Evolutionary conservation across 495 filamentous ascomycete genomes (phyloP), one percentile per base, ranked within the genome.

Genomic region (Lichenothelia convexa): DNA sequence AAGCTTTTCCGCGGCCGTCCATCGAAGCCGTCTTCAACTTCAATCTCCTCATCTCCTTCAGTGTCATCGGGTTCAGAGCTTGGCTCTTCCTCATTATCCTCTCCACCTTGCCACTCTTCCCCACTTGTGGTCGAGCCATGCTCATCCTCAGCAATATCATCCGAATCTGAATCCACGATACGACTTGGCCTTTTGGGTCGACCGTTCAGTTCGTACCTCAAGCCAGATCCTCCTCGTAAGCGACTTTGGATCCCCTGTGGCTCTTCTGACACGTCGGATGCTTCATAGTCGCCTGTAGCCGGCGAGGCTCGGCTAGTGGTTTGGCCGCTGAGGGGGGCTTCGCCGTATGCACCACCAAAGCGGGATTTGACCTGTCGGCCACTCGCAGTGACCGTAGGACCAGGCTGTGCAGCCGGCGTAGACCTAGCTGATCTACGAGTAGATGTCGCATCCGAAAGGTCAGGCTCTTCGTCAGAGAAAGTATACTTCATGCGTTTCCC

Each of bases 401-500:
- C 75, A 35, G 42, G 20, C 16, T 34, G 35, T 7, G 53, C 59
- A 29, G 71, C 70, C 0, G 83, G 75, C 2, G 81, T 80, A 38
- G 68, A 70, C 15, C 85, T 68, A 8, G 71, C 72, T 0, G 85
- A 93, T 24, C 80, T 70, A 36, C 82, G 71, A 19, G 61, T 68
- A 12, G 67, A 60, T 4, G 61, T 55, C 16, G 71, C 74, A 51
- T 92, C 83, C 2, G 80, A 81, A 35, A 19, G 31, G 23, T 79
- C 75, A 15, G 76, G 77, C 46, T 91, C 83, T 26, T 93, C 85
- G 29, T 93, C 84, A 0, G 84, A 93, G 51, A 80, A 95, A 0
- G 85, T 94, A 44, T 95, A 97, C 51, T 80, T 91, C 56, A 93
- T 77, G 30, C 85, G 77, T 59, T 95, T 95, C 27, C 89, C 89